These are phyloP conservation scores for Candida tallmaniae DNA, from an alignment of 805 yeast species.

Conservation along the genomic window DNA sequence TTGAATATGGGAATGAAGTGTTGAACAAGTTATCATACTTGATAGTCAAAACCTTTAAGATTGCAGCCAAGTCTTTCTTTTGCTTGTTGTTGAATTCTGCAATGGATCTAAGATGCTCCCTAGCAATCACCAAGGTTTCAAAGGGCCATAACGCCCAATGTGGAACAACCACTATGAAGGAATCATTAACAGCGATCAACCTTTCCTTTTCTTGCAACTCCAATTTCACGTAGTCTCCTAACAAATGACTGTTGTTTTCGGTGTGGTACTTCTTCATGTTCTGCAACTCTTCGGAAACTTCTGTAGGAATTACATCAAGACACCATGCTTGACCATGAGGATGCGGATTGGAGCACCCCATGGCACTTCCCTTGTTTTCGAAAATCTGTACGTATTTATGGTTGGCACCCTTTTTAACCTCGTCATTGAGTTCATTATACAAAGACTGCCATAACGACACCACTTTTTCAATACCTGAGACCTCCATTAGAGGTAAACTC, in stretches of 20 bases:
- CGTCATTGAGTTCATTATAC: slow-evolving; percentile 40
- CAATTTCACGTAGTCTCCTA: slow-evolving; percentile 57
- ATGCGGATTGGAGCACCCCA: slow-evolving; percentile 82
- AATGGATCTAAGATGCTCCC: slow-evolving; percentile 48
- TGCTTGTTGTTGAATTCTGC: slow-evolving; percentile 44
- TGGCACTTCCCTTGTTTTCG: slow-evolving; percentile 73
- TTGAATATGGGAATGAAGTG: slow-evolving; percentile 72
- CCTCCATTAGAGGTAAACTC: slow-evolving; percentile 59
- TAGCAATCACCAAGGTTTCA: slow-evolving; percentile 62
- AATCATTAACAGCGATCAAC: slow-evolving; percentile 54
- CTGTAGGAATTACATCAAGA: slow-evolving; percentile 59
- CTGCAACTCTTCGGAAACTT: slow-evolving; percentile 54
- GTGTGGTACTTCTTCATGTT: slow-evolving; percentile 46
- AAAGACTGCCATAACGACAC: slow-evolving; percentile 57
- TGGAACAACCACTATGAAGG: slow-evolving; percentile 67
- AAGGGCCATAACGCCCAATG: slow-evolving; percentile 86
- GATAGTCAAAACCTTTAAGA: slow-evolving; percentile 49
- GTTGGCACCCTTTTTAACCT: slow-evolving; percentile 37
- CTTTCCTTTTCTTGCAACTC: slow-evolving; percentile 51
- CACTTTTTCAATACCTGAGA: slow-evolving; percentile 41
- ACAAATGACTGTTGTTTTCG: slow-evolving; percentile 42
- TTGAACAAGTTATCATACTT: slow-evolving; percentile 68
- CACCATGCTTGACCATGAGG: slow-evolving; percentile 86
- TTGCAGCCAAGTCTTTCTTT: slow-evolving; percentile 50
- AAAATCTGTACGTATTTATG: slow-evolving; percentile 63